Base-by-base conservation (phyloP, 371 early-diverging fungal genomes). In the Chytridiales sp. region DNA sequence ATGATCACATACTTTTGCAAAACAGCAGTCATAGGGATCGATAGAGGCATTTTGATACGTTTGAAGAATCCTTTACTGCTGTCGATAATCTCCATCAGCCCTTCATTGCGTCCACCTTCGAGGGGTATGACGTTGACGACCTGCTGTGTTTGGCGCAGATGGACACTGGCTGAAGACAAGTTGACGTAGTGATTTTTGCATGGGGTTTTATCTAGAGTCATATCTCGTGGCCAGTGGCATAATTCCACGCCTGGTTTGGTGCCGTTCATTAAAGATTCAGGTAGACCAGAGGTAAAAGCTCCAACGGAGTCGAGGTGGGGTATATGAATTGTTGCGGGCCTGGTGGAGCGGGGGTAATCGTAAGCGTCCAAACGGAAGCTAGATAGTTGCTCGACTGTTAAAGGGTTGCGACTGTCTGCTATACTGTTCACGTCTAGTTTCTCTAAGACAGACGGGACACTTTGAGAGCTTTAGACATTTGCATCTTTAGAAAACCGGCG, bases 91-190 rank as follows among this genome's bases (percentile, higher is more conserved):
- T 87, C 88, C 60, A 89, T 57, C 15, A 71, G 60, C 17, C 86
- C 85, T 59, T 83, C 85, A 22, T 79, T 69, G 56, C 82, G 79
- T 22, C 87, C 87, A 62, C 81, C 83, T 75, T 82, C 69, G 31
- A 35, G 39, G 3, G 75, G 72, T 27, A 56, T 46, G 2, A 75
- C 51, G 3, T 66, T 61, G 5, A 81, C 86, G 47, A 85, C 68
- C 62, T 88, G 85, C 4, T 75, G 69, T 0, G 85, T 80, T 34
- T 67, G 62, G 24, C 63, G 51, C 59, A 87, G 55, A 46, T 76
- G 79, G 21, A 78, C 26, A 6, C 75, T 66, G 1, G 79, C 58
- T 49, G 80, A 79, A 48, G 74, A 75, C 32, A 85, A 57, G 41
- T 79, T 81, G 35, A 72, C 61, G 62, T 70, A 81, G 57, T 67